Conservation (phyloP, 2,329 filamentous ascomycete genomes). For the Macrophomina tecta region DNA sequence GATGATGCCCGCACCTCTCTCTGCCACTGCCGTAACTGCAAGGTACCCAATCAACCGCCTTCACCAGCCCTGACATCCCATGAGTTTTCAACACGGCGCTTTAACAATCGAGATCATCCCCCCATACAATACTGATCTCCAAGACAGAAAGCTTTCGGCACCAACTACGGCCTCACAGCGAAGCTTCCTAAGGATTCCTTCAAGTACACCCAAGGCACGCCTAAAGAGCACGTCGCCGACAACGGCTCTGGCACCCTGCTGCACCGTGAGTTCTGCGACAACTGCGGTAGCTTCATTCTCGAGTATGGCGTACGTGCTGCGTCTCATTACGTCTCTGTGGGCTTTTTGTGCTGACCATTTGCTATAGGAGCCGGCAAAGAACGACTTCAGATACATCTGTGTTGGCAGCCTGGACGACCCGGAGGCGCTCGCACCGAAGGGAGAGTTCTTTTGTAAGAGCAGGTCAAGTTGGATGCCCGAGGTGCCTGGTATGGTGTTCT, state of each 20-base stretch:
- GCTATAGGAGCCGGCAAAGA: slow-evolving; percentile 34
- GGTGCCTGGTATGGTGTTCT: slow-evolving; percentile 32
- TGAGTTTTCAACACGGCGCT: background rate
- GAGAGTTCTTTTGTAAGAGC: slow-evolving; percentile 74
- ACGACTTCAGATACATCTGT: slow-evolving; percentile 35
- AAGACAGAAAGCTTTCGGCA: slow-evolving; percentile 57
- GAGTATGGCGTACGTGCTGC: slow-evolving; percentile 52
- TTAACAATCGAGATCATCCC: too few species aligned
- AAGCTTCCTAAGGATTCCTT: slow-evolving; percentile 56
- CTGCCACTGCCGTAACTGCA: slow-evolving; percentile 62
- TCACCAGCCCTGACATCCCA: background rate
- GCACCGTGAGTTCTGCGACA: slow-evolving; percentile 60
- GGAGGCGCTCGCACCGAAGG: slow-evolving; percentile 50
- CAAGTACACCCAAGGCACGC: slow-evolving; percentile 41
- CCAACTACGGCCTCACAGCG: slow-evolving; percentile 59
- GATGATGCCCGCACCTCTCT: slow-evolving; percentile 58
- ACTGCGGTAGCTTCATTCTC: slow-evolving; percentile 58
- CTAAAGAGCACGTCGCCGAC: slow-evolving; percentile 53
- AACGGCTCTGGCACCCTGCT: slow-evolving; percentile 50
- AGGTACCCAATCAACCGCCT: slow-evolving; percentile 39
- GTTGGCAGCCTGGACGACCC: slow-evolving; percentile 37
- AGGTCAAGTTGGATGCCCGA: slow-evolving; percentile 36
- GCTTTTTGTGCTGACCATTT: background rate
- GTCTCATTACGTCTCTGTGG: background rate
- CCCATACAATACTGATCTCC: background rate